Evolutionary conservation across 352 stramenopile species (phyloP).

Genomic region (Phytophthora melonis): DNA sequence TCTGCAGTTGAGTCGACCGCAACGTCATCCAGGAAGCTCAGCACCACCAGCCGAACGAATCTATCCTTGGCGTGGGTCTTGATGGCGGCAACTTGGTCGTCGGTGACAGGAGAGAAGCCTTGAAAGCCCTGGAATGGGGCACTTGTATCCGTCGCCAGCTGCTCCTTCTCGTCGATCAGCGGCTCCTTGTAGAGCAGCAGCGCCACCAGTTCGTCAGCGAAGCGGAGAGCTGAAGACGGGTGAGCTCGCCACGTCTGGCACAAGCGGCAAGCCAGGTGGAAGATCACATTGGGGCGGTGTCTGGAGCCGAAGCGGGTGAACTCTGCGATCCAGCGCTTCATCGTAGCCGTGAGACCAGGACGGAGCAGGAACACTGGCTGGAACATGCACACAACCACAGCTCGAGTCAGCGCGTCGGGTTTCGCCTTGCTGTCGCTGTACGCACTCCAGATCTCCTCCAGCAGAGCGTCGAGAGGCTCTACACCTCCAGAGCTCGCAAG

Average conservation of each 20-base stretch:
- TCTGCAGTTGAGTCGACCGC: slow-evolving; percentile 32
- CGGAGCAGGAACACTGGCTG: slow-evolving; percentile 70
- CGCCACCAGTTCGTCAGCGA: slow-evolving; percentile 72
- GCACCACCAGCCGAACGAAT: slow-evolving; percentile 75
- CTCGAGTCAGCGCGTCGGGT: slow-evolving; percentile 69
- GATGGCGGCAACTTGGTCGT: slow-evolving; percentile 36
- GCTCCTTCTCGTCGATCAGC: slow-evolving; percentile 73
- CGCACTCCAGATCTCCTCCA: slow-evolving; percentile 70
- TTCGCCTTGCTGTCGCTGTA: slow-evolving; percentile 81
- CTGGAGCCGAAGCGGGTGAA: slow-evolving; percentile 64
- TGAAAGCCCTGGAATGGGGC: slow-evolving; percentile 37
- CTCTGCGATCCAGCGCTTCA: slow-evolving; percentile 71
- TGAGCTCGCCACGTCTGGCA: slow-evolving; percentile 72
- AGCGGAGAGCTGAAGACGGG: slow-evolving; percentile 55
- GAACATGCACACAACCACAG: slow-evolving; percentile 76
- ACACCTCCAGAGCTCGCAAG: slow-evolving; percentile 34
- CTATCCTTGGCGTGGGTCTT: slow-evolving; percentile 53
- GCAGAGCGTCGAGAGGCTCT: slow-evolving; percentile 50
- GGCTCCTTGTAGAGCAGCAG: slow-evolving; percentile 84
- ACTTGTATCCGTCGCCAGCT: slow-evolving; percentile 37
- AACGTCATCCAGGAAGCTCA: slow-evolving; percentile 74
- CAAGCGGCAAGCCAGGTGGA: slow-evolving; percentile 76
- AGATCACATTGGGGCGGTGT: slow-evolving; percentile 81
- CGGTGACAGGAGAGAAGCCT: slow-evolving; percentile 17
- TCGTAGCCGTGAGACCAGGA: slow-evolving; percentile 30